Base-by-base conservation (phyloP, 768 basidiomycete genomes). In the Tricholoma furcatifolium region DNA sequence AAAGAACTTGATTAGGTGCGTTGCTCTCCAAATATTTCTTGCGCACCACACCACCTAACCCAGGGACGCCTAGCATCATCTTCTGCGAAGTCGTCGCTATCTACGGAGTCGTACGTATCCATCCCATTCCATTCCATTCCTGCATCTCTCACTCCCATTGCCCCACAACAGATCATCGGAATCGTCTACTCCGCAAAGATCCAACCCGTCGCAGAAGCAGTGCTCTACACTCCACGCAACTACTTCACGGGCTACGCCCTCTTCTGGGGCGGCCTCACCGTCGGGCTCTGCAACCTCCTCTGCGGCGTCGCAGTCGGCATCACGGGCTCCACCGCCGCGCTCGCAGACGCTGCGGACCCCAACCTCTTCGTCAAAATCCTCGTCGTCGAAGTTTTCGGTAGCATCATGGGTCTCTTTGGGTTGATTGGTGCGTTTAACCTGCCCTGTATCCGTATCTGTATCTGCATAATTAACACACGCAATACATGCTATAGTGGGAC, bases 11-110 rank as follows among this genome's bases (percentile, higher is more conserved):
- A 97, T 99, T 62, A 94, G 92, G 94, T 93, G 45, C 47, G 80
- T 64, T 41, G 3, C n/a, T 55, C 18, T 6, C 34, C 17, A 34
- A 18, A 15, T n/a, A 3, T 18, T 6, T n/a, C 20, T 32, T n/a
- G n/a, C n/a, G 17, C 32, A 14, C 32, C 7, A 9, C 39, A 7
- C 47, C 30, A 6, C 5, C 47, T 36, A 34, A 20, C 20, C 3
- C 12, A 8, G 7, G 6, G 17, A 20, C 44, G 6, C 14, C 24
- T 63, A 98, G 96, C 60, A 93, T 98, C 75, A 98, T 99, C 65
- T 98, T 98, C 79, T 98, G 96, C 70, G 96, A 98, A 75, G 97
- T 98, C 65, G 95, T 99, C 24, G 97, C 96, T 53, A 98, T 99
- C 65, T 98, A 98, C 73, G 97, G 91, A 52, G 91, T 93, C 47